Evolutionary conservation across 768 basidiomycete genomes (phyloP).

Genomic region (Filobasidium floriforme): DNA sequence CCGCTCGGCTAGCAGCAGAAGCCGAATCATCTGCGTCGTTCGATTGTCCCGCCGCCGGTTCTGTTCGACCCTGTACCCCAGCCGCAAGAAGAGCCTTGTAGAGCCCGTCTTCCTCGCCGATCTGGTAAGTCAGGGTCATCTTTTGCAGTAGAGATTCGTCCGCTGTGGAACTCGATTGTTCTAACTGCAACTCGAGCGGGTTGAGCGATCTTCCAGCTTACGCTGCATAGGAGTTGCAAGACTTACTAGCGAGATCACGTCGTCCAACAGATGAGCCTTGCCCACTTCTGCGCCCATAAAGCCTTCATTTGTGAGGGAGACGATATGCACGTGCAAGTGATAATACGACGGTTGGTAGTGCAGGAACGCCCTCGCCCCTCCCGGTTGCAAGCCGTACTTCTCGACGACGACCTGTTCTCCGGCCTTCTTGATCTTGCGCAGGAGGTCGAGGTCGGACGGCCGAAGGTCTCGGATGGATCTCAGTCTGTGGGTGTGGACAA

Average conservation of each 20-base stretch:
- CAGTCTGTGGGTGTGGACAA: conserved; percentile 59
- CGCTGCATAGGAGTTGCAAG: background rate
- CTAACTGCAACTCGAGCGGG: background rate
- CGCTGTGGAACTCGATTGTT: background rate
- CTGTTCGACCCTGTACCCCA: background rate
- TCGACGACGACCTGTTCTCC: conserved; percentile 53
- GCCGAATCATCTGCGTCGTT: background rate
- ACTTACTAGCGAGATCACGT: conserved; percentile 73
- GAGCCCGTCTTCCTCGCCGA: conserved; percentile 74
- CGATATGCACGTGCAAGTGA: conserved; percentile 90
- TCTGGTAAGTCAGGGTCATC: conserved; percentile 71
- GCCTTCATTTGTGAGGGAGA: conserved; percentile 63
- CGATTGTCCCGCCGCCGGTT: background rate
- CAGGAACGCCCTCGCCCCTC: conserved; percentile 67
- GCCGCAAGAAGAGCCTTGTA: conserved; percentile 42
- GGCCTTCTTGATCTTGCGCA: conserved; percentile 59
- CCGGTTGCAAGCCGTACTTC: conserved; percentile 60
- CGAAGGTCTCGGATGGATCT: conserved; percentile 70
- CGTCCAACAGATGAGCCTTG: conserved; percentile 87
- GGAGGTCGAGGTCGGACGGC: conserved; percentile 57
- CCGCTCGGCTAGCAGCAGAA: background rate
- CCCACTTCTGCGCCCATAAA: conserved; percentile 69
- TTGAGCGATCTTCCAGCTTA: background rate
- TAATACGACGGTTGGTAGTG: conserved; percentile 98
- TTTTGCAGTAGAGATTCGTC: conserved; percentile 56